Percentiles rank a stretch among this genome's conserved stretches.
Conservation (phyloP, 1,284 basidiomycete genomes). For the Golubevia pallescens region DNA sequence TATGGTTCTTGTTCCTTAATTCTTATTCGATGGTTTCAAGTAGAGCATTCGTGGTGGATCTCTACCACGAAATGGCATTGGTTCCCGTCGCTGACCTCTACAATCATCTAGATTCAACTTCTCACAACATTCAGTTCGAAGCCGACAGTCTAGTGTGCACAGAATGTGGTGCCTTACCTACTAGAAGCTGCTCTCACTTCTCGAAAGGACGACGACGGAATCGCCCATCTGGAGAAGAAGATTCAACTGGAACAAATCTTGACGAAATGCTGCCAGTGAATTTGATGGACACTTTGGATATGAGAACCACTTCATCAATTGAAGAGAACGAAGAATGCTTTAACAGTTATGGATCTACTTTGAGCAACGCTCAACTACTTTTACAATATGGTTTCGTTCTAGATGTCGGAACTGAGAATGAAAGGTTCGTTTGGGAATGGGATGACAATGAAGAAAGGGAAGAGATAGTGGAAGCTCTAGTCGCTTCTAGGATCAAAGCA, state of each 20-base stretch:
- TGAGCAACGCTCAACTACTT: slow-evolving; percentile 42
- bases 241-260: not conserved
- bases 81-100: slow-evolving; percentile 3
- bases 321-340: slow-evolving; percentile 20
- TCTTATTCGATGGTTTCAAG: slow-evolving; percentile 42
- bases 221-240: too few relatives aligned
- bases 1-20: slow-evolving; percentile 18
- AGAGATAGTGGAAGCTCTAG: slow-evolving; percentile 11
- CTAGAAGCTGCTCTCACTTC: not conserved
- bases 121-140: slow-evolving; percentile 46
- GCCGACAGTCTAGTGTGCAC: slow-evolving; percentile 49
- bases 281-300: slow-evolving; percentile 34
- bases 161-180: slow-evolving; percentile 24
- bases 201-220: too few relatives aligned
- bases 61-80: slow-evolving; percentile 25
- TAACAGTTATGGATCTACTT: slow-evolving; percentile 45
- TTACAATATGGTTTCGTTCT: slow-evolving; percentile 50
- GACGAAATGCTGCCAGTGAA: not conserved
- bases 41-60: slow-evolving; percentile 50
- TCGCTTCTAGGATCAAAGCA: too few relatives aligned
- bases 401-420: slow-evolving; percentile 41
- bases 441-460: slow-evolving; percentile 19
- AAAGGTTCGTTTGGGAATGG: slow-evolving; percentile 37
- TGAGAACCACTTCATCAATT: slow-evolving; percentile 22
- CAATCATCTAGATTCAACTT: too few relatives aligned